Conservation (phyloP, 176 grass and related monocot genomes). For the Phoenix roebelenii region DNA sequence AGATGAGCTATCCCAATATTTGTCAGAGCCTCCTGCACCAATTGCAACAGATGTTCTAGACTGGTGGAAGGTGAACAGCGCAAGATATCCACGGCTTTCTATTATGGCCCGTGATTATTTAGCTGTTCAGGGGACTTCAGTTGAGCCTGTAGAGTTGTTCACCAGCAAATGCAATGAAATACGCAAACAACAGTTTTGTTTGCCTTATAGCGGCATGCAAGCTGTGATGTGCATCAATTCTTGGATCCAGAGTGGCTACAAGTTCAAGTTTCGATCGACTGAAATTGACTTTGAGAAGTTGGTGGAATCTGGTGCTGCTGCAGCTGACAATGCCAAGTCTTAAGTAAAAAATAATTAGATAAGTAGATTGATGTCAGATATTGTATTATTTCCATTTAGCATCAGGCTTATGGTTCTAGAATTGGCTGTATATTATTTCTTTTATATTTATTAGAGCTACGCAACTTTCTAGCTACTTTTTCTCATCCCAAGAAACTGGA, state of each 20-base stretch:
- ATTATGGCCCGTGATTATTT: slow-evolving; percentile 90
- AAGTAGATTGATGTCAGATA: background rate
- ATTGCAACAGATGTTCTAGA: slow-evolving; percentile 69
- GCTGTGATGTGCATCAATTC: slow-evolving; percentile 57
- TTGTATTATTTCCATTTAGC: background rate
- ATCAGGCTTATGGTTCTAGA: too few relatives aligned
- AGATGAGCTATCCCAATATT: slow-evolving; percentile 81
- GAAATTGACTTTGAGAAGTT: slow-evolving; percentile 66
- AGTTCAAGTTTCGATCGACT: slow-evolving; percentile 49
- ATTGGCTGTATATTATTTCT: too few relatives aligned
- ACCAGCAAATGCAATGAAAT: slow-evolving; percentile 64
- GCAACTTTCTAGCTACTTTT: too few relatives aligned
- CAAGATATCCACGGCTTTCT: slow-evolving; percentile 71
- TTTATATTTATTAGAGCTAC: too few relatives aligned
- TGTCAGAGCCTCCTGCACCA: slow-evolving; percentile 51
- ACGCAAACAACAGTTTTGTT: slow-evolving; percentile 61
- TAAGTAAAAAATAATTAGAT: background rate
- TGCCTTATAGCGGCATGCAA: slow-evolving; percentile 51
- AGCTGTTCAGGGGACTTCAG: slow-evolving; percentile 65
- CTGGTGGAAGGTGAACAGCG: slow-evolving; percentile 83
- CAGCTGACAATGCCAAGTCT: slow-evolving; percentile 15
- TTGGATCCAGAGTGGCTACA: slow-evolving; percentile 76
- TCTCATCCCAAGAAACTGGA: too few relatives aligned
- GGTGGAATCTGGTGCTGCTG: slow-evolving; percentile 29
- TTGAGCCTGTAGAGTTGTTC: slow-evolving; percentile 74